These are phyloP conservation scores for Aspergillus pseudonomiae DNA, from an alignment of 2,329 filamentous ascomycete genomes.

Conservation along the genomic window DNA sequence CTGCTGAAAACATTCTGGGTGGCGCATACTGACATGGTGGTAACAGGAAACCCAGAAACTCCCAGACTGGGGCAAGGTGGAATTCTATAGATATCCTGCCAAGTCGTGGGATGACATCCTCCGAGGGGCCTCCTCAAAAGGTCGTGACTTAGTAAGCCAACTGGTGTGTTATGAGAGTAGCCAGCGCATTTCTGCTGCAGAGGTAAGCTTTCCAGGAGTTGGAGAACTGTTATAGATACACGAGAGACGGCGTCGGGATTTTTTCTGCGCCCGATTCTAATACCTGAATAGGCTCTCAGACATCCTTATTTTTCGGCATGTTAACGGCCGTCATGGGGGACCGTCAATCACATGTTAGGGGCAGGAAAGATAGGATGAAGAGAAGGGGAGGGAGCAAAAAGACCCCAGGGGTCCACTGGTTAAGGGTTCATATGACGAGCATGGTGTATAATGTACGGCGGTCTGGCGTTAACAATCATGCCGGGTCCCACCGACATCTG, in stretches of 20 bases:
- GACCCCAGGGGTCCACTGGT: neutral
- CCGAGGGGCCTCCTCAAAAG: constrained; percentile 59
- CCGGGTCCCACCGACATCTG: constrained; percentile 2
- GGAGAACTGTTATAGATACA: neutral
- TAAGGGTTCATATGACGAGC: constrained; percentile 1
- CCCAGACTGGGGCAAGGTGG: constrained; percentile 83
- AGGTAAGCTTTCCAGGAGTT: constrained; percentile 49
- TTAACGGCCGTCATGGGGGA: neutral
- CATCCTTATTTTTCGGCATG: constrained; percentile 41
- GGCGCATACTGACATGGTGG: constrained; percentile 2
- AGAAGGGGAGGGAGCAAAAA: neutral
- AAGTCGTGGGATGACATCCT: constrained; percentile 72
- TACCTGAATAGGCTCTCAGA: constrained; percentile 34
- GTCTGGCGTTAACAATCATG: constrained; percentile 1
- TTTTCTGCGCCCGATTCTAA: neutral
- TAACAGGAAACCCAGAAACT: constrained; percentile 53
- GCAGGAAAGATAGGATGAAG: neutral
- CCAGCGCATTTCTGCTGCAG: constrained; percentile 65
- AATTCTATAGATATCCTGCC: constrained; percentile 74
- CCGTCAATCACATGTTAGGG: neutral
- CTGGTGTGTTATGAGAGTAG: constrained; percentile 75
- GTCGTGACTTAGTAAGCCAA: constrained; percentile 66
- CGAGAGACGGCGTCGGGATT: too few species aligned
- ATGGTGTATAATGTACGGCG: neutral
- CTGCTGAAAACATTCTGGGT: neutral